phyloP scores from a whole-genome alignment of 2,329 filamentous ascomycete genomes.

The Remersonia thermophila region DNA sequence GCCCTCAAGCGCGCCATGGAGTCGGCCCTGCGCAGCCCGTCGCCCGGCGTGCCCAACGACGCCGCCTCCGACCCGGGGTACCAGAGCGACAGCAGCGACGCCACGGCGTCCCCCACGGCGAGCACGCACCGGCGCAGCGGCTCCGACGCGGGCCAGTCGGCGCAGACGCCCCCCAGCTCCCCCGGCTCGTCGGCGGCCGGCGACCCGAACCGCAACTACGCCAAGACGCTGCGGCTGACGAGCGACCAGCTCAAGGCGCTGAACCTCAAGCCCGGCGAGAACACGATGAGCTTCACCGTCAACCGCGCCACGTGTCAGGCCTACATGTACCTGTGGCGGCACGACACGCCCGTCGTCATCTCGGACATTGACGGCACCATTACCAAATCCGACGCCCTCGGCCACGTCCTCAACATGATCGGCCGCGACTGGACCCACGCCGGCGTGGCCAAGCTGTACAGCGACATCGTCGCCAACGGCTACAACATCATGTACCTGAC shows the following conservation, averaged over 20 bases:
- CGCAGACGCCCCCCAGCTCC: constrained; percentile 58
- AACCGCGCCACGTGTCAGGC: constrained; percentile 87
- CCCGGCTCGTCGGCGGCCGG: constrained; percentile 50
- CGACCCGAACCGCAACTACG: constrained; percentile 76
- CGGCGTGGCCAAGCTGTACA: constrained; percentile 93
- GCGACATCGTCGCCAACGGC: constrained; percentile 85
- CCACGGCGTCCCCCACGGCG: constrained; percentile 34
- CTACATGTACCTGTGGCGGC: constrained; percentile 86
- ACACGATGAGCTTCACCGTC: constrained; percentile 91
- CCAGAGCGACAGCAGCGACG: constrained; percentile 73
- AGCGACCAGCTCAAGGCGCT: constrained; percentile 89
- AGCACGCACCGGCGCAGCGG: constrained; percentile 51
- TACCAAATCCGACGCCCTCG: constrained; percentile 90
- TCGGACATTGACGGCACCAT: constrained; percentile 98
- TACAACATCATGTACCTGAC: constrained; percentile 99
- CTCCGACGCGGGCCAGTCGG: constrained; percentile 46
- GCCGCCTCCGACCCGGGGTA: constrained; percentile 88
- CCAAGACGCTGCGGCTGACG: constrained; percentile 88
- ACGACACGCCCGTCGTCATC: constrained; percentile 87
- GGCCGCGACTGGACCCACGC: constrained; percentile 96
- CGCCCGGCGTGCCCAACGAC: constrained; percentile 51
- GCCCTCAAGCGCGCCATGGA: constrained; percentile 57
- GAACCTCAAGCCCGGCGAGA: constrained; percentile 71
- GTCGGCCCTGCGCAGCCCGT: constrained; percentile 32
- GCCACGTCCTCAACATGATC: constrained; percentile 92